These are phyloP conservation scores for Penicillium paxilli DNA, from an alignment of 495 filamentous ascomycete species.

Conservation along the genomic window DNA sequence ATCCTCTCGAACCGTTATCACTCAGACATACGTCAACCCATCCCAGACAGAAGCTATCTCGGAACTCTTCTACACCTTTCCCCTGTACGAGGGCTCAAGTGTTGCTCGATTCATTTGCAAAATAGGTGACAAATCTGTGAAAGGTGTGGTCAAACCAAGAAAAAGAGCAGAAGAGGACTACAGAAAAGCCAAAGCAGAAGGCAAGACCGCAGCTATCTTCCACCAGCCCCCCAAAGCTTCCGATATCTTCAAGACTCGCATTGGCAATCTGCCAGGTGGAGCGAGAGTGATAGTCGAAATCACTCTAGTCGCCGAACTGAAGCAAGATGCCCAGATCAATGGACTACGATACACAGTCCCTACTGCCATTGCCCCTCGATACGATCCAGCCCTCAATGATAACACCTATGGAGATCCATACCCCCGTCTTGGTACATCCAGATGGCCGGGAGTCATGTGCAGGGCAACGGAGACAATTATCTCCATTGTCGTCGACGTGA, in stretches of 20 bases:
- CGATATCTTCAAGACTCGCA: slow-evolving; percentile 63
- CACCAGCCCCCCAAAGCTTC: slow-evolving; percentile 56
- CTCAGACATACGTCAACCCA: slow-evolving; percentile 61
- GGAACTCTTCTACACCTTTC: slow-evolving; percentile 63
- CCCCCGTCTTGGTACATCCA: no score
- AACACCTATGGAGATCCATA: no score
- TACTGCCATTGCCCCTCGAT: slow-evolving; percentile 60
- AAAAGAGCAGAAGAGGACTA: slow-evolving; percentile 54
- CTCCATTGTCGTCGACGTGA: slow-evolving; percentile 57
- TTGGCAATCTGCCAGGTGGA: slow-evolving; percentile 62
- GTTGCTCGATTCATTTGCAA: slow-evolving; percentile 62
- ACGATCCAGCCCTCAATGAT: slow-evolving; percentile 38
- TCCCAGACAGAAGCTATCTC: slow-evolving; percentile 40
- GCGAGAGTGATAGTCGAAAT: slow-evolving; percentile 56
- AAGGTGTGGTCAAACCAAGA: slow-evolving; percentile 62
- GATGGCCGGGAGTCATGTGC: no score
- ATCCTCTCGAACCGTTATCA: slow-evolving; percentile 58
- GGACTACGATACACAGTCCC: slow-evolving; percentile 66
- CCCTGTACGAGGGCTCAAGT: slow-evolving; percentile 65
- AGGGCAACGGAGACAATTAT: no score
- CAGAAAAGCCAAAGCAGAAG: slow-evolving; percentile 52
- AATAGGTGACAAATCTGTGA: slow-evolving; percentile 49
- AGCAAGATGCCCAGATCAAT: slow-evolving; percentile 62
- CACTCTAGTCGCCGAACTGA: slow-evolving; percentile 66
- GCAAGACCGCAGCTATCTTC: slow-evolving; percentile 61